Evolutionary conservation across 2,329 filamentous ascomycete genomes (phyloP), one percentile per base, ranked within the genome.

Genomic region (Elsinoe ampelina): DNA sequence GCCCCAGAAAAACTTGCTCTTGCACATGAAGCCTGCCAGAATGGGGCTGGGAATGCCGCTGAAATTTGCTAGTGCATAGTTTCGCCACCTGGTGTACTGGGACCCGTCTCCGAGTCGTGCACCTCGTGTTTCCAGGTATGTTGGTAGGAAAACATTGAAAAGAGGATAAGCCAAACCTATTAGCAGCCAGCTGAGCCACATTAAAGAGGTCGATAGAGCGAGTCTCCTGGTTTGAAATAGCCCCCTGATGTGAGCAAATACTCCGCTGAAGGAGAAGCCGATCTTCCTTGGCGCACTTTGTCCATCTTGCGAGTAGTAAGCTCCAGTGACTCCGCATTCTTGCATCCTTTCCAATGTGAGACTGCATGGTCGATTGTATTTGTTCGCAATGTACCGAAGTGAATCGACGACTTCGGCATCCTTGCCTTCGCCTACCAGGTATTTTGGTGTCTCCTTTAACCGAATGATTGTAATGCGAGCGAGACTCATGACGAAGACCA

Each of bases 141-240:
- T 73, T 0, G 82, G 82, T 1, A 89, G 71, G 67, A 89, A 90
- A 55, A 88, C 85, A 61, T 87, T 86, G 69, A 86, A 90, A 0
- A 90, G 73, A 0, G 86, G 86, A 63, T 89, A 89, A 0, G 83
- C 85, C 0, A 89, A 75, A 5, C 86, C 85, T 34, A 88, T 86
- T 1, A 86, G 65, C 0, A 80, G 76, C 86, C 86, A 89, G 0
- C 80, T 84, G 5, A 85, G 65, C 80, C 83, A 87, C 60, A 89
- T 81, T 58, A 89, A 70, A 0, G 71, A 60, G 0, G 85, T 89
- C 0, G 80, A 84, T 1, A 83, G 65, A 1, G 72, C 80, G 57
- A 88, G 80, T 57, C 75, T 77, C 54, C 68, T 77, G 0, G 83
- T 86, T 0, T 73, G 71, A 63, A 85, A 89, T 1, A 90, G 76